phyloP scores from a whole-genome alignment of 2,329 filamentous ascomycete species.

The Cucurbitaria berberidis region DNA sequence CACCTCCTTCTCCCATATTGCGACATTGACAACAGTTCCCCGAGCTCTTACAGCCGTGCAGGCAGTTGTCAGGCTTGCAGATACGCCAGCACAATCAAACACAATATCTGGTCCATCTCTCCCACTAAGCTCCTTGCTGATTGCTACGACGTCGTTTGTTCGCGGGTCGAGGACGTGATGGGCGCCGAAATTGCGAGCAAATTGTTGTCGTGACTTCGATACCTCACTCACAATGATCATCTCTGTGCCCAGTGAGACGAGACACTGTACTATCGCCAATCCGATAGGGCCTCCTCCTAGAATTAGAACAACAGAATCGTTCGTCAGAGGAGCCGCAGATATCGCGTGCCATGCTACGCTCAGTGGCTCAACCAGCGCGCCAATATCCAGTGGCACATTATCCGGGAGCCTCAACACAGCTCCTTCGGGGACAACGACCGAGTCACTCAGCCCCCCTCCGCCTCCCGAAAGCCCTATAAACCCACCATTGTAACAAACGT shows the following conservation, averaged over 20 bases:
- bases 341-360: slow-evolving; percentile 70
- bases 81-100: slow-evolving; percentile 68
- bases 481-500: slow-evolving; percentile 64
- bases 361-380: slow-evolving; percentile 67
- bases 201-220: slow-evolving; percentile 57
- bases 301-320: slow-evolving; percentile 59
- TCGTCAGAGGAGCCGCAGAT: slow-evolving; percentile 54
- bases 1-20: slow-evolving; percentile 66
- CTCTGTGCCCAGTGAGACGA: slow-evolving; percentile 60
- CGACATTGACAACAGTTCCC: slow-evolving; percentile 68
- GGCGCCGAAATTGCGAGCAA: slow-evolving; percentile 62
- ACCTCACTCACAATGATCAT: slow-evolving; percentile 66
- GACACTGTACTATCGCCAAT: slow-evolving; percentile 64
- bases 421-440: slow-evolving; percentile 58
- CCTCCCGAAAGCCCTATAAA: slow-evolving; percentile 60
- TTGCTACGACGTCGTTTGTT: slow-evolving; percentile 57
- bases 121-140: slow-evolving; percentile 56
- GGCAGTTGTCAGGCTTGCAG: slow-evolving; percentile 53
- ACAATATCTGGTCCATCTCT: slow-evolving; percentile 62
- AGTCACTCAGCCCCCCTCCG: slow-evolving; percentile 63
- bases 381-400: slow-evolving; percentile 59
- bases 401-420: slow-evolving; percentile 60
- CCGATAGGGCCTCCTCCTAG: slow-evolving; percentile 69
- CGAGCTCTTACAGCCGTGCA: slow-evolving; percentile 58
- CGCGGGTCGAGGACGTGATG: slow-evolving; percentile 61